Conservation (phyloP, 2,329 filamentous ascomycete genomes). For the Stagonosporopsis tanaceti region DNA sequence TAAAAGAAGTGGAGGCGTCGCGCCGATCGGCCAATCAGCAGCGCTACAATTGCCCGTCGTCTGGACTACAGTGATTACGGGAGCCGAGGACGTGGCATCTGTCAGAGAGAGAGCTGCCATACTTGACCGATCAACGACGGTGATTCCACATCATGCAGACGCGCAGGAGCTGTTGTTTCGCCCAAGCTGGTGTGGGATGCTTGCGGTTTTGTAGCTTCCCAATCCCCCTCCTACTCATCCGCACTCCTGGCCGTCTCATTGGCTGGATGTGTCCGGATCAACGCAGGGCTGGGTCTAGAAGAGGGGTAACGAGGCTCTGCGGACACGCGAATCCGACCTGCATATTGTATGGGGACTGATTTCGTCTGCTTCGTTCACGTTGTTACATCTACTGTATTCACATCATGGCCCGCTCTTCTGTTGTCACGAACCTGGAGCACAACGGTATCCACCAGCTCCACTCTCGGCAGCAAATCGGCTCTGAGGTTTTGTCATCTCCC, state of each 20-base stretch:
- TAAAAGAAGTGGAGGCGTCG: constrained; percentile 6
- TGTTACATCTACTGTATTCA: neutral
- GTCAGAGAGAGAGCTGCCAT: constrained; percentile 16
- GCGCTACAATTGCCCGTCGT: constrained; percentile 8
- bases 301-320: constrained; percentile 23
- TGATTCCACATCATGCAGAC: constrained; percentile 6
- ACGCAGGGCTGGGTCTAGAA: constrained; percentile 9
- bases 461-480: constrained; percentile 18
- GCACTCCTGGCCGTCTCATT: constrained; percentile 15
- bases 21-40: constrained; percentile 28
- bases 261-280: constrained; percentile 3
- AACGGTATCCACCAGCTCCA: constrained; percentile 13
- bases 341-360: constrained; percentile 1
- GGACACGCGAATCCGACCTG: constrained; percentile 2
- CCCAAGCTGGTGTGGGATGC: neutral
- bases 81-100: constrained; percentile 17
- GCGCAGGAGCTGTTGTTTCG: neutral
- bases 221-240: constrained; percentile 3
- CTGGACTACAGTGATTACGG: constrained; percentile 35
- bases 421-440: constrained; percentile 12
- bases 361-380: neutral
- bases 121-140: constrained; percentile 21
- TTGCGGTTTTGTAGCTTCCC: constrained; percentile 17
- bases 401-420: neutral
- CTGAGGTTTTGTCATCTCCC: constrained; percentile 7